Evolutionary conservation across 352 stramenopile species (phyloP).

Genomic region (Globisporangium paroecandrum): DNA sequence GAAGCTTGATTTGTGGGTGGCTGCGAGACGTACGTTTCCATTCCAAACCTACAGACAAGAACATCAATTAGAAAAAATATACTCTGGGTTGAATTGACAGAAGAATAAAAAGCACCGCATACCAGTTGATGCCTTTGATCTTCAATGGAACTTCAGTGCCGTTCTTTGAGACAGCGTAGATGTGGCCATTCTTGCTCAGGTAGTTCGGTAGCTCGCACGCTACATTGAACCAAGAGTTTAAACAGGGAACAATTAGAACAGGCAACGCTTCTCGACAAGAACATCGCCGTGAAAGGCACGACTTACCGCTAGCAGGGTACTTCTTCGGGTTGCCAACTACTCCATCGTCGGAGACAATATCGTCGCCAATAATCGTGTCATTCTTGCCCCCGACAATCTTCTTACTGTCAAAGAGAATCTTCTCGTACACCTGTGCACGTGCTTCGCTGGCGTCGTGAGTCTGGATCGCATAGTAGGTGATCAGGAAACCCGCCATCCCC

Average conservation of each 20-base stretch:
- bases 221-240: background rate
- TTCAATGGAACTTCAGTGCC: slow-evolving; percentile 47
- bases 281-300: background rate
- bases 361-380: slow-evolving; percentile 5
- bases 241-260: background rate
- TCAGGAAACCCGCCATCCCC: slow-evolving; percentile 15
- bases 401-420: slow-evolving; percentile 19
- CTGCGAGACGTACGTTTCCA: slow-evolving; percentile 47
- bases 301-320: slow-evolving; percentile 45
- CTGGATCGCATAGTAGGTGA: slow-evolving; percentile 23
- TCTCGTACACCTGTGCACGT: slow-evolving; percentile 18
- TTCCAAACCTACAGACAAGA: slow-evolving; percentile 31
- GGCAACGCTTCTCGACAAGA: background rate
- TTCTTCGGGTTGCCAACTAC: slow-evolving; percentile 67
- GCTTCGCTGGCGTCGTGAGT: slow-evolving; percentile 15
- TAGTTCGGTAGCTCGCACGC: slow-evolving; percentile 67
- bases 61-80: background rate
- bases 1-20: background rate
- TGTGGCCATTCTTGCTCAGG: slow-evolving; percentile 61
- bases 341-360: slow-evolving; percentile 60
- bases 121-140: slow-evolving; percentile 82
- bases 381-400: slow-evolving; percentile 18
- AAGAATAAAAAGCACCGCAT: background rate
- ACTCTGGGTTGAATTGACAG: background rate
- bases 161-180: slow-evolving; percentile 52